These are phyloP conservation scores for Magnaporthiopsis incrustans DNA, from an alignment of 2,329 filamentous ascomycete genomes.

Conservation along the genomic window DNA sequence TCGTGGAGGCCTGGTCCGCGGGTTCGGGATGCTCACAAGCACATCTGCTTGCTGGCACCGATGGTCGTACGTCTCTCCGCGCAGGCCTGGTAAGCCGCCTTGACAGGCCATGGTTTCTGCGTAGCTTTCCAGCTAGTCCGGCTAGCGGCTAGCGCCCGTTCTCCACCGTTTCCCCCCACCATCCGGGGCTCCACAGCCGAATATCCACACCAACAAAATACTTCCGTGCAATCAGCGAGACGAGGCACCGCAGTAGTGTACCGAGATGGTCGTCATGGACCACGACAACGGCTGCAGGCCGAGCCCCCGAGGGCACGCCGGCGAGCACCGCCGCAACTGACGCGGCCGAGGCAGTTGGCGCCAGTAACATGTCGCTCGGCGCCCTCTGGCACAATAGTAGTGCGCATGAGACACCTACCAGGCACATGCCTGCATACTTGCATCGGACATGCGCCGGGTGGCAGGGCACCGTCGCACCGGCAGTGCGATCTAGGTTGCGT, in stretches of 20 bases:
- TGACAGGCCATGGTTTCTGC: background rate
- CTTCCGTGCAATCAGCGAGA: background rate
- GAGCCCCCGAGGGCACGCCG: background rate
- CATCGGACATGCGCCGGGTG: no score
- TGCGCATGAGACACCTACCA: no score
- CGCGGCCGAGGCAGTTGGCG: constrained; percentile 6
- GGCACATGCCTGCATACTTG: no score
- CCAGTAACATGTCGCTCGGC: constrained; percentile 15
- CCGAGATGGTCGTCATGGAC: background rate
- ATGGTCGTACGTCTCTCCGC: background rate
- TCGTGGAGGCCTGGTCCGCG: no score
- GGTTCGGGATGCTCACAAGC: no score
- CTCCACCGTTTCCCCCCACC: no score
- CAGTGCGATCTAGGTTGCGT: no score
- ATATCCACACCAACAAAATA: background rate
- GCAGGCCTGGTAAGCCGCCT: background rate
- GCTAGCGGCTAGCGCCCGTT: background rate
- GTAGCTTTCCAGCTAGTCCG: background rate
- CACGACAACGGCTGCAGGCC: background rate
- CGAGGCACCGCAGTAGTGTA: background rate
- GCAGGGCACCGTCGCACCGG: no score
- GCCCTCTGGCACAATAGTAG: no score
- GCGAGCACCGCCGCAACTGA: background rate
- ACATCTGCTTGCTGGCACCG: background rate
- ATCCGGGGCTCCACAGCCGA: no score